Evolutionary conservation across 257 asterid species (phyloP), one percentile per base, ranked within the genome.

Genomic region (Nicotiana attenuata): DNA sequence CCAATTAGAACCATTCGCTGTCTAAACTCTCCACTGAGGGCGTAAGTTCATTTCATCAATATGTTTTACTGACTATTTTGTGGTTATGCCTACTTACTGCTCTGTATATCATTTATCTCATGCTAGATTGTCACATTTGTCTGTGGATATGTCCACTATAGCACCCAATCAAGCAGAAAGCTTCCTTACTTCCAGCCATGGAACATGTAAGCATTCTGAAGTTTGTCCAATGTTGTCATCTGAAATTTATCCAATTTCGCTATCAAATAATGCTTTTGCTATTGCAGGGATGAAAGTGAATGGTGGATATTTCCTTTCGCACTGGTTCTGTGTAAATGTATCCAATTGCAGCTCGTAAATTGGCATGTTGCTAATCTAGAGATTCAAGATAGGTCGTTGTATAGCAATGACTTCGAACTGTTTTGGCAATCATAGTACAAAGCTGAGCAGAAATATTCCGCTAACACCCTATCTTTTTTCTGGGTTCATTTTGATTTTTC

Each of bases 261-360:
- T 17, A 41, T 38, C 69, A 5, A 78, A 59, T 41, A 29, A 78
- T 5, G 47, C 1, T 3, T 33, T 13, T 65, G 35, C 8, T 80
- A 59, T 14, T 80, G 88, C 94, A 96, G 99, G 98, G 99, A 92
- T 83, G 99, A 94, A 90, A 91, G 97, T 84, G 99, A 93, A 80
- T 96, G 98, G 99, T 96, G 99, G 99, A 94, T 96, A 31, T 96
- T 96, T 61, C 99, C 99, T 29, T 86, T 91, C 47, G 97, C 94
- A 60, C 91, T 96, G 83, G 87, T 94, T 35, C 56, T 92, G 85
- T 96, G 98, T 89, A 96, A 96, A 89, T 91, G 94, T 84, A 85
- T 94, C 86, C 99, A 94, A 76, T 94, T 97, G 10, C 89, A 88
- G 97, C 93, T 96, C 82, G 87, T 96, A 75, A 94, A 94, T 82